phyloP scores from a whole-genome alignment of 306 rosid species.

The Rosa rugosa region DNA sequence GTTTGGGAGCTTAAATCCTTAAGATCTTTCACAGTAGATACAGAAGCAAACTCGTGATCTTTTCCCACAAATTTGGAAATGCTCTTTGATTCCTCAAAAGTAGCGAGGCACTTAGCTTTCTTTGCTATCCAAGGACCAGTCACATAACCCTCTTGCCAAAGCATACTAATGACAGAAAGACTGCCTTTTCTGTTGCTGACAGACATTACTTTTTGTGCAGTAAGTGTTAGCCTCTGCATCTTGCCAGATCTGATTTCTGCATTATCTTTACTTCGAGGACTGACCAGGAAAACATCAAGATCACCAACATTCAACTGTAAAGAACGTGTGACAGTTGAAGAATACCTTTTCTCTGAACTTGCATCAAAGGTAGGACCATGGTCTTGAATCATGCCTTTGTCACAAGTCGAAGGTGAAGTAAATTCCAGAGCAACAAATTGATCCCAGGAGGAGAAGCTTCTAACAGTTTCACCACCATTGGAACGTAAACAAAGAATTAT shows the following conservation, averaged over 20 bases:
- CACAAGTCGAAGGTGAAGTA: conserved; percentile 39
- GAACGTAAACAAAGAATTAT: conserved; percentile 78
- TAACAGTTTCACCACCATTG: conserved; percentile 40
- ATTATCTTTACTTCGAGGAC: conserved; percentile 33
- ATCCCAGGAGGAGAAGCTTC: conserved; percentile 56
- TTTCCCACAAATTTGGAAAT: conserved; percentile 52
- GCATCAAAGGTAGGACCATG: conserved; percentile 40
- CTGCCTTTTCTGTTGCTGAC: conserved; percentile 40
- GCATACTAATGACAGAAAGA: conserved; percentile 56
- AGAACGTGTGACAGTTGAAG: conserved; percentile 47
- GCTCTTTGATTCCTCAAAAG: conserved; percentile 60
- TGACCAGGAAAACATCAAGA: conserved; percentile 59
- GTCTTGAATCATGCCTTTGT: conserved; percentile 34
- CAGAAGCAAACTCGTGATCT: conserved; percentile 75
- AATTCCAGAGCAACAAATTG: conserved; percentile 79
- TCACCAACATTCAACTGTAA: conserved; percentile 55
- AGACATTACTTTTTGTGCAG: conserved; percentile 59
- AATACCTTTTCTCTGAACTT: conserved; percentile 52
- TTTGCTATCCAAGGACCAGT: conserved; percentile 93
- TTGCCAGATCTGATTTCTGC: conserved; percentile 36
- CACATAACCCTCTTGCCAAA: conserved; percentile 78
- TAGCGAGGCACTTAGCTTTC: conserved; percentile 74
- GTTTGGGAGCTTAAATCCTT: conserved; percentile 71
- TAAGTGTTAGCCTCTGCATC: conserved; percentile 42
- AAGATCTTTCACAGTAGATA: conserved; percentile 62